These are phyloP conservation scores for Austroboletus eburneus DNA, from an alignment of 768 basidiomycete species.

Conservation along the genomic window DNA sequence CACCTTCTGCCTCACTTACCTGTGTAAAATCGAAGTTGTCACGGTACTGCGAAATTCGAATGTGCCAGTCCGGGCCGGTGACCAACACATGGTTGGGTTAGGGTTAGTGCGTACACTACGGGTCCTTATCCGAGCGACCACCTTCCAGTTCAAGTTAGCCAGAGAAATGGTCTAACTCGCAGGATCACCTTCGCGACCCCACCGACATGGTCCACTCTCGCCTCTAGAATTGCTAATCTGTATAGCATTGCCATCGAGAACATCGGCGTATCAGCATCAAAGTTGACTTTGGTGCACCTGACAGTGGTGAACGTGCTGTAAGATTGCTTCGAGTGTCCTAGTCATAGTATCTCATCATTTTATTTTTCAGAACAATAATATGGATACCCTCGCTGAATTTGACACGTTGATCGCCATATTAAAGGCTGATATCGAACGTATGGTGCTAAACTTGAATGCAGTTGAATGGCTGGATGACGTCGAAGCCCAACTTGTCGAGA, in stretches of 20 bases:
- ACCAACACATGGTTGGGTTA: no score
- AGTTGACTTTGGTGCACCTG: slow-evolving; percentile 73
- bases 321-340: slow-evolving; percentile 11
- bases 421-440: slow-evolving; percentile 77
- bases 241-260: slow-evolving; percentile 52
- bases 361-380: slow-evolving; percentile 50
- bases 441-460: slow-evolving; percentile 97
- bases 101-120: no score
- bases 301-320: slow-evolving; percentile 72
- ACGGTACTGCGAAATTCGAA: no score
- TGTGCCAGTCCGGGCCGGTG: no score
- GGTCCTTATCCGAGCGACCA: no score
- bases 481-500: slow-evolving; percentile 78
- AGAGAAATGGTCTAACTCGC: slow-evolving; percentile 56
- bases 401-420: slow-evolving; percentile 71
- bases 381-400: slow-evolving; percentile 63
- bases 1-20: no score
- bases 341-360: background rate
- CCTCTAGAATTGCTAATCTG: slow-evolving; percentile 50
- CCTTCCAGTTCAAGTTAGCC: slow-evolving; percentile 62
- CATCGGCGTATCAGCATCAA: slow-evolving; percentile 77
- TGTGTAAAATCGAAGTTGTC: no score
- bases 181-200: slow-evolving; percentile 46
- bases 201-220: slow-evolving; percentile 58
- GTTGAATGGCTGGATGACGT: slow-evolving; percentile 87